Evolutionary conservation across 2,329 filamentous ascomycete genomes (phyloP), one percentile per base, ranked within the genome.

Genomic region (Juglanconis oblonga): DNA sequence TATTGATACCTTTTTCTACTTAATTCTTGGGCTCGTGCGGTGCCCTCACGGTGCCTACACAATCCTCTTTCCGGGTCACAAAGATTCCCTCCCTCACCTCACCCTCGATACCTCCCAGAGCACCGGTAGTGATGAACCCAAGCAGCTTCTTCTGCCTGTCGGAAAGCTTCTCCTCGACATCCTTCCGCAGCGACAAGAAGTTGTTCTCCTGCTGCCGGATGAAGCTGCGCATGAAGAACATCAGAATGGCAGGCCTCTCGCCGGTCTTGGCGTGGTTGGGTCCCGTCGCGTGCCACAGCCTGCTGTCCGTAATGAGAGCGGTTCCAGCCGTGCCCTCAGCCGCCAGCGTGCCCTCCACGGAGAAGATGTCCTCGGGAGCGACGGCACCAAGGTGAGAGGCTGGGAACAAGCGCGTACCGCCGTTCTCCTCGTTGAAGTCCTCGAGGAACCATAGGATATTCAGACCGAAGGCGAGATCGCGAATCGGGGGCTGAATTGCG

Each of bases 361-460:
- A 62, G 61, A 64, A 70, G 24, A 67, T 60, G 45, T 70, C 64
- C 57, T 61, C 29, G 8, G 64, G 67, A 4, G 68, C 67, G 40
- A 69, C 51, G 17, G 63, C 40, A 32, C 67, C 67, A 10, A 57
- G 55, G 58, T 70, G 68, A 6, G 63, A 66, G 2, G 57, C 64
- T 1, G 68, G 68, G 36, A 71, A 58, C 64, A 70, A 68, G 63
- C 72, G 62, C 4, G 69, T 71, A 32, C 53, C 68, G 33, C 67
- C 69, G 55, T 67, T 70, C 40, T 66, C 69, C 47, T 74, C 72
- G 4, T 69, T 72, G 8, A 66, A 69, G 48, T 77, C 74, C 1
- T 67, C 67, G 0, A 73, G 64, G 50, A 63, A 69, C 51, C 54
- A 69, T 55, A 67, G 64, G 50, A 68, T 64, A 50, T 70, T 68